Conservation (phyloP, 2,329 filamentous ascomycete genomes). For the Nectriaceae sp. region DNA sequence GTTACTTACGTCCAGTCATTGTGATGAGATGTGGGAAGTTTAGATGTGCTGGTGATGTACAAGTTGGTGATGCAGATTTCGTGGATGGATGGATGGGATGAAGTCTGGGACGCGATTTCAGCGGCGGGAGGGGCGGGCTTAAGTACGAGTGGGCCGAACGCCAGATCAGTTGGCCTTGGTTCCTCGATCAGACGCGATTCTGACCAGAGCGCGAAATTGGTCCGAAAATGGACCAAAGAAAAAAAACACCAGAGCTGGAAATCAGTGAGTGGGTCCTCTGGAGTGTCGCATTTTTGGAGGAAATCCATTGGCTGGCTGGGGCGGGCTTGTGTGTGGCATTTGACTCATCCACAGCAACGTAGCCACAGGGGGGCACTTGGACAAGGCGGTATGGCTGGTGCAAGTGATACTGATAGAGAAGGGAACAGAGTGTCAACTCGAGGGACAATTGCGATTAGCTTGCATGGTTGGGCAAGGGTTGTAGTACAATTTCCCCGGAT, state of each 20-base stretch:
- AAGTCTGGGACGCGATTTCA: constrained; percentile 14
- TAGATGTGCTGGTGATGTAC: constrained; percentile 13
- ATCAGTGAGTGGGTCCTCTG: not conserved
- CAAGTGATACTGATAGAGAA: too few relatives aligned
- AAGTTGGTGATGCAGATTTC: constrained; percentile 8
- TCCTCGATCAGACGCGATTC: constrained; percentile 31
- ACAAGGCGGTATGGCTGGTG: too few relatives aligned
- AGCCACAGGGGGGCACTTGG: not conserved
- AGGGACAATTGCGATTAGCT: too few relatives aligned
- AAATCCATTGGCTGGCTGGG: not conserved
- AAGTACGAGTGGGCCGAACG: constrained; percentile 41
- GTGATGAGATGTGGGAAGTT: constrained; percentile 45
- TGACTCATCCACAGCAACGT: too few relatives aligned
- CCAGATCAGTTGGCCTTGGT: constrained; percentile 37
- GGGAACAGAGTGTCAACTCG: too few relatives aligned
- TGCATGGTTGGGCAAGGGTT: too few relatives aligned
- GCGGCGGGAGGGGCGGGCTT: constrained; percentile 35
- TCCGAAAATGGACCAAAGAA: constrained; percentile 15
- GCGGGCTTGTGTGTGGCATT: too few relatives aligned
- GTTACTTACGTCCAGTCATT: constrained; percentile 71
- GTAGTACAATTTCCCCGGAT: too few relatives aligned
- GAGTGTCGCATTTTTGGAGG: not conserved
- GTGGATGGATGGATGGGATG: constrained; percentile 14
- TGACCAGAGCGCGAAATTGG: constrained; percentile 17
- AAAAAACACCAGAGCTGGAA: constrained; percentile 17